These are phyloP conservation scores for Penicillium sp. DNA, from an alignment of 2,329 filamentous ascomycete genomes.

Conservation along the genomic window DNA sequence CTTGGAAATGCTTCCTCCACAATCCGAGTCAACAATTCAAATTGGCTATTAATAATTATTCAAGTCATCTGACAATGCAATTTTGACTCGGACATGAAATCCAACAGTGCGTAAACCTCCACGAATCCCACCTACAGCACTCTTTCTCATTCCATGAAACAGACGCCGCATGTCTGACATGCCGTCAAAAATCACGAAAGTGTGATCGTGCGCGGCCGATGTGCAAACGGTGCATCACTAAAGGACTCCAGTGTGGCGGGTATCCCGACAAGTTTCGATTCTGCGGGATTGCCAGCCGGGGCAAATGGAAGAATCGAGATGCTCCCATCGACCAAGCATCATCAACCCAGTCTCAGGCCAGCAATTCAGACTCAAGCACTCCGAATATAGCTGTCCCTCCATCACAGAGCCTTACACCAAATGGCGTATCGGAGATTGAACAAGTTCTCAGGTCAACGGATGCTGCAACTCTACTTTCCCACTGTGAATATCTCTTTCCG, in stretches of 20 bases:
- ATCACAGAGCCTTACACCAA: not conserved
- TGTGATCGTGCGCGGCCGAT: slow-evolving; percentile 33
- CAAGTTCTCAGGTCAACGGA: slow-evolving; percentile 3
- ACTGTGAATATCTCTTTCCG: slow-evolving; percentile 18
- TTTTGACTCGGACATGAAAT: not conserved
- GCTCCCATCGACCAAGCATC: slow-evolving; percentile 12
- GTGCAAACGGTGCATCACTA: slow-evolving; percentile 32
- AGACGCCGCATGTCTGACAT: slow-evolving; percentile 36
- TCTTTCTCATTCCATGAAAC: not conserved
- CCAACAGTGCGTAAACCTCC: not conserved
- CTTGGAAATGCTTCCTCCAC: not conserved
- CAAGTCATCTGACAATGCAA: not conserved
- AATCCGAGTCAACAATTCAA: not conserved
- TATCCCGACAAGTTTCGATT: slow-evolving; percentile 36
- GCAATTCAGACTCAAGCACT: not conserved
- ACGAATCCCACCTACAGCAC: not conserved
- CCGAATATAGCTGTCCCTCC: not conserved
- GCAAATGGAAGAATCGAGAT: slow-evolving; percentile 31
- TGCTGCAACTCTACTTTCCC: slow-evolving; percentile 20
- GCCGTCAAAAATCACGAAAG: slow-evolving; percentile 34
- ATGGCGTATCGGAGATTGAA: not conserved
- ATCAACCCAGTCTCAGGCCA: not conserved
- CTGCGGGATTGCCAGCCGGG: slow-evolving; percentile 31
- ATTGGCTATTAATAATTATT: not conserved
- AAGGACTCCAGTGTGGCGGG: slow-evolving; percentile 32